Conservation (phyloP, 2,329 filamentous ascomycete species). For the Pseudogymnoascus sp. region DNA sequence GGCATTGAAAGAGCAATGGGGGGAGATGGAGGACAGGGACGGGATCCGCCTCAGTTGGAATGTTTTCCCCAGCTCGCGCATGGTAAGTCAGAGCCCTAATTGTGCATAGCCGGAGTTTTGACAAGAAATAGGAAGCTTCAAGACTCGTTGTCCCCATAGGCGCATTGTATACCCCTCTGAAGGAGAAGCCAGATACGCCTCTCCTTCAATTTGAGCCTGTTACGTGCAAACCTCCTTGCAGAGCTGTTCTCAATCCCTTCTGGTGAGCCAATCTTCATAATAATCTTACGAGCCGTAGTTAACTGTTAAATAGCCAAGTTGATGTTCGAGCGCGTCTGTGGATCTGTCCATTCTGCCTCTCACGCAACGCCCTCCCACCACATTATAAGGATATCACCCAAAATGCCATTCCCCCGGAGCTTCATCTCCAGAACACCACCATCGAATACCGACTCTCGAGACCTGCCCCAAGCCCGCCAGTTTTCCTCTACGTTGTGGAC, state of each 20-base stretch:
- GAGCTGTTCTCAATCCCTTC: slow-evolving; percentile 93
- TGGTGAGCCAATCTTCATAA: slow-evolving; percentile 54
- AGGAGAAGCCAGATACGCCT: slow-evolving; percentile 86
- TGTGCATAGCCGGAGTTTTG: slow-evolving; percentile 18
- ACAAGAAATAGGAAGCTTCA: slow-evolving; percentile 69
- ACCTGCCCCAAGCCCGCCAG: slow-evolving; percentile 76
- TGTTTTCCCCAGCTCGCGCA: slow-evolving; percentile 93
- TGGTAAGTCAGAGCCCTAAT: slow-evolving; percentile 51
- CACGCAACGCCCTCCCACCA: slow-evolving; percentile 71
- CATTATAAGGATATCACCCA: slow-evolving; percentile 88
- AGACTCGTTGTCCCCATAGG: slow-evolving; percentile 93
- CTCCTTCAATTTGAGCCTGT: slow-evolving; percentile 93
- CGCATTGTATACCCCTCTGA: slow-evolving; percentile 88
- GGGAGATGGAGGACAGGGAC: slow-evolving; percentile 92
- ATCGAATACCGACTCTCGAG: slow-evolving; percentile 79
- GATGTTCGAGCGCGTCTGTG: slow-evolving; percentile 77
- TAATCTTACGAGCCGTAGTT: slow-evolving; percentile 18
- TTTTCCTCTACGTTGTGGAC: slow-evolving; percentile 82
- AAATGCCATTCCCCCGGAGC: slow-evolving; percentile 74
- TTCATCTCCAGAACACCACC: slow-evolving; percentile 77
- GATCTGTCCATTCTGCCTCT: slow-evolving; percentile 85
- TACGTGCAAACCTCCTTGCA: slow-evolving; percentile 91
- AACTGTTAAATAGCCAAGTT: slow-evolving; percentile 54
- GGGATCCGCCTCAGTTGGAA: slow-evolving; percentile 97
- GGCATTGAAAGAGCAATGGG: slow-evolving; percentile 89